phyloP scores from a whole-genome alignment of 192 early-diverging fungal genomes.

The Spizellomyces punctatus region DNA sequence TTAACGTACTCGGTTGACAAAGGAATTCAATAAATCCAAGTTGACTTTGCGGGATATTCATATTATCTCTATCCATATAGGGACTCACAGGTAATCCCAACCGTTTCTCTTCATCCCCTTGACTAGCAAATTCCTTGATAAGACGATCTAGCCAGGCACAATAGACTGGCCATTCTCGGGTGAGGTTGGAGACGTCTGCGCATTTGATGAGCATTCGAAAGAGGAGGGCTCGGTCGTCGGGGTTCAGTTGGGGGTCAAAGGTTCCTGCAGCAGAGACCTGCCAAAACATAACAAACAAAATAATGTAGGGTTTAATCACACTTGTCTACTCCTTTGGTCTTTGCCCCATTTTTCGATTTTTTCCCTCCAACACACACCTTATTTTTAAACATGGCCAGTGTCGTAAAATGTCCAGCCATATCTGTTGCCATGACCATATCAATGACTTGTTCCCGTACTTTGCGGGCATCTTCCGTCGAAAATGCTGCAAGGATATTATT shows the following conservation, averaged over 20 bases:
- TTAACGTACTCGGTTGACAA: constrained; percentile 19
- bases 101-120: constrained; percentile 54
- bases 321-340: constrained; percentile 43
- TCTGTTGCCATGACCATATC: constrained; percentile 59
- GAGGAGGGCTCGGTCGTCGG: constrained; percentile 35
- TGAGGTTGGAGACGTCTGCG: constrained; percentile 58
- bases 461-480: constrained; percentile 33
- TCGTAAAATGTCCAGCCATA: constrained; percentile 58
- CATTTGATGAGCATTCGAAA: constrained; percentile 56
- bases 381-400: constrained; percentile 56
- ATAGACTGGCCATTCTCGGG: constrained; percentile 43
- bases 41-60: constrained; percentile 61
- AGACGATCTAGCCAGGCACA: constrained; percentile 51
- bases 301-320: not conserved
- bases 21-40: constrained; percentile 63
- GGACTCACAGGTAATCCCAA: constrained; percentile 47
- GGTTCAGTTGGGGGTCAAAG: constrained; percentile 20
- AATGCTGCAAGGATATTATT: constrained; percentile 44
- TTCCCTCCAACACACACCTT: constrained; percentile 28
- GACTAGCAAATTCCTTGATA: constrained; percentile 56
- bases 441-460: constrained; percentile 46
- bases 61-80: constrained; percentile 54
- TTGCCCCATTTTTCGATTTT: too few species aligned
- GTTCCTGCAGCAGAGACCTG: constrained; percentile 15
- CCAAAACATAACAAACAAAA: not conserved